Evolutionary conservation across 768 basidiomycete species (phyloP).

Genomic region (Melanogaster broomeanus): DNA sequence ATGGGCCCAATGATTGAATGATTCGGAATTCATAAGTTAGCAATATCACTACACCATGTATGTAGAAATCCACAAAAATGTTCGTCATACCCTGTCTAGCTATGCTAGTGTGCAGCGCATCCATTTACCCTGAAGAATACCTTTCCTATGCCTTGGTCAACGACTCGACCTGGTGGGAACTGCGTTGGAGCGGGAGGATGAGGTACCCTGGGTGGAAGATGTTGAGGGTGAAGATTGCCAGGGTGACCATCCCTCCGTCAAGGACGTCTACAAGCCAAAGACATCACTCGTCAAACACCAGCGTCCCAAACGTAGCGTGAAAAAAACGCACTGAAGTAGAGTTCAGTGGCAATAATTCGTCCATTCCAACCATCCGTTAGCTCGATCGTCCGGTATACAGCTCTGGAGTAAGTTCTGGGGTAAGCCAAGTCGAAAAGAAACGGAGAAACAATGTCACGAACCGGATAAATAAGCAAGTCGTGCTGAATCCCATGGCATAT

Average conservation of each 20-base stretch:
- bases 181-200: neutral
- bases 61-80: no score
- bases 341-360: conserved; percentile 46
- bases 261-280: conserved; percentile 41
- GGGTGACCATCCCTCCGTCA: conserved; percentile 49
- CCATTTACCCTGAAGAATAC: neutral
- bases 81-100: neutral
- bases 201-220: conserved; percentile 46
- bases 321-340: conserved; percentile 45
- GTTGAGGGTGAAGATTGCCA: conserved; percentile 49
- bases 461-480: conserved; percentile 48
- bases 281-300: neutral
- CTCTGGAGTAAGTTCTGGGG: neutral
- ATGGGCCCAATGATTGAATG: no score
- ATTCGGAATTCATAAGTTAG: no score
- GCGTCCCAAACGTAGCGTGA: neutral
- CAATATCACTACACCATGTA: no score
- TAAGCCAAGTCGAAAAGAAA: conserved; percentile 3
- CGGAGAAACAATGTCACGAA: conserved; percentile 17
- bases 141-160: neutral
- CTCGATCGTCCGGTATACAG: conserved; percentile 14
- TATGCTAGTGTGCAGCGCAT: neutral
- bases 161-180: neutral
- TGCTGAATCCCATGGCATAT: conserved; percentile 39
- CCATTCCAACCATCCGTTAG: conserved; percentile 42